Evolutionary conservation across 116 monocot genomes (phyloP).

Genomic region (Phalaenopsis hybrid): DNA sequence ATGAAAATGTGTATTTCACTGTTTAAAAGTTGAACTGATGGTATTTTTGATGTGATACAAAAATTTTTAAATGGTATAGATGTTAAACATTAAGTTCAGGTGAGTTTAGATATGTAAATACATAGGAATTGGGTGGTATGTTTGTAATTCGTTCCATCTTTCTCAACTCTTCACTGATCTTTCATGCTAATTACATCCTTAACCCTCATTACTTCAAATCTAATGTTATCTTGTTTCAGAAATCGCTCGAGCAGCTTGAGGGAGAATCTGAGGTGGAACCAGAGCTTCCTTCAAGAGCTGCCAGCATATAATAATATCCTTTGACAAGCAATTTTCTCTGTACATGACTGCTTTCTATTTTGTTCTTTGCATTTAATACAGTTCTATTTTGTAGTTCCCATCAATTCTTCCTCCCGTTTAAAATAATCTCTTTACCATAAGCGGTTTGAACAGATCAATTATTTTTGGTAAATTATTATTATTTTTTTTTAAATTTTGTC

Average conservation of each 20-base stretch:
- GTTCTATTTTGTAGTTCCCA: conserved; percentile 9
- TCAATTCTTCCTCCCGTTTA: background rate
- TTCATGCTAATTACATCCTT: conserved; percentile 4
- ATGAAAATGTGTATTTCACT: too few relatives aligned
- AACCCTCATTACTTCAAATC: background rate
- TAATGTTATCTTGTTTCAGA: conserved; percentile 45
- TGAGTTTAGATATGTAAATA: too few relatives aligned
- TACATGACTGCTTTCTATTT: conserved; percentile 22
- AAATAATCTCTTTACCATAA: background rate
- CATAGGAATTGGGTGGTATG: too few relatives aligned
- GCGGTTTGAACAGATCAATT: background rate
- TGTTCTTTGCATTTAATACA: conserved; percentile 6
- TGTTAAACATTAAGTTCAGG: too few relatives aligned
- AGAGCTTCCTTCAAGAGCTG: conserved; percentile 62
- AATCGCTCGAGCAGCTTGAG: conserved; percentile 29
- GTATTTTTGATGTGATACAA: too few relatives aligned
- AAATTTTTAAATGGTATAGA: too few relatives aligned
- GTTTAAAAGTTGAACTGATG: too few relatives aligned
- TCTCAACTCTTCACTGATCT: background rate
- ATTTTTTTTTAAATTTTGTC: background rate
- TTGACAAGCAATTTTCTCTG: conserved; percentile 5
- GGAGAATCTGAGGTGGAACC: conserved; percentile 62
- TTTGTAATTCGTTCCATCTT: background rate
- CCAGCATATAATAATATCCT: conserved; percentile 42
- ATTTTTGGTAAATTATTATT: background rate